Base-by-base conservation (phyloP, 805 yeast species). In the Myxozyma udenii region DNA sequence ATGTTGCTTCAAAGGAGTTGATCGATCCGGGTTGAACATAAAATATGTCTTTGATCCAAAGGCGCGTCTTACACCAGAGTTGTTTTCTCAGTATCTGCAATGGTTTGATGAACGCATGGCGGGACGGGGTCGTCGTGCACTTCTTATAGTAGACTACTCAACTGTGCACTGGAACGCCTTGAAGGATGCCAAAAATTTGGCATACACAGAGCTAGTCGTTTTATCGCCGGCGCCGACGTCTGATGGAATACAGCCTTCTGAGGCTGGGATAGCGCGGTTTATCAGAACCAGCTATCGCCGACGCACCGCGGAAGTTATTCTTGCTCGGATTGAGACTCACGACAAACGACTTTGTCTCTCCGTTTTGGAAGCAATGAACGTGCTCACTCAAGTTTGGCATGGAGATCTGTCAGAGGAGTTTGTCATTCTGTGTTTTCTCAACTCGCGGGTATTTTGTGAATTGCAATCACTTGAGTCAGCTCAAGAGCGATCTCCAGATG, bases 31-130 rank as follows among this genome's bases (percentile, higher is more conserved):
- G n/a, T 36, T 48, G 21, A 51, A 46, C 2, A 42, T 46, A n/a
- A 25, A 45, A 7, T 55, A 55, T 21, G 51, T 38, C 4, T 55
- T 38, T 30, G 58, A 44, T 1, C 45, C 44, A 12, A 26, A 35
- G 14, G 32, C 50, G 21, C 41, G 33, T n/a, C 45, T 55, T 53
- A 18, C 54, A 5, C 25, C 55, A 4, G 30, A 43, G n/a, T 16
- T 48, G 26, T 55, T 55, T 38, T 24, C 32, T n/a, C 37, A 53
- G 14, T 55, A 55, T 37, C 22, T 55, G 21, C 26, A n/a, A 9
- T 55, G 58, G 60, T 53, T 55, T 39, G 60, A 55, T 25, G 30
- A 6, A 4, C 32, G 19, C 25, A 55, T 55, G 57, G 18, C 26
- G 7, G 24, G 41, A 4, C 32, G 19, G 5, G 57, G 57, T 9